Percentiles rank a stretch among this genome's conserved stretches.
Conservation (phyloP, 441 rosid species). For the Macaranga tanarius region DNA sequence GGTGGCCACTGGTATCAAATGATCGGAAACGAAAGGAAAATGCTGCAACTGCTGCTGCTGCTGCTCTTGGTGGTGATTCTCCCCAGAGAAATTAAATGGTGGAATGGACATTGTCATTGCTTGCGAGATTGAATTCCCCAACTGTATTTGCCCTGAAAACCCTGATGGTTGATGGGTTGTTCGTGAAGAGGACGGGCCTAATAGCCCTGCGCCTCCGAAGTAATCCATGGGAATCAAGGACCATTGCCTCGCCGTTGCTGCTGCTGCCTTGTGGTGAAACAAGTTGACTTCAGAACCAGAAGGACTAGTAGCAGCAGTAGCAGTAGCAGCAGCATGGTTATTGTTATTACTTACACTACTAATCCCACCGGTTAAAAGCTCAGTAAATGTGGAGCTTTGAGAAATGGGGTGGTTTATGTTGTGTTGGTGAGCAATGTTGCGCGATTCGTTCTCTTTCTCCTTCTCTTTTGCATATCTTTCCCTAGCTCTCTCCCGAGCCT, state of each 20-base stretch:
- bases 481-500: conserved; percentile 75
- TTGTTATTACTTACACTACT: conserved; percentile 31
- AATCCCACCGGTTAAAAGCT: conserved; percentile 69
- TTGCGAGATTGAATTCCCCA: conserved; percentile 43
- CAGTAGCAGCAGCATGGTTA: conserved; percentile 17
- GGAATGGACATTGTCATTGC: conserved; percentile 45
- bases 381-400: conserved; percentile 68
- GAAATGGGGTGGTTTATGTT: conserved; percentile 42
- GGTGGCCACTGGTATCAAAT: conserved; percentile 61
- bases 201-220: conserved; percentile 42
- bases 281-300: conserved; percentile 35
- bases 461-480: conserved; percentile 78
- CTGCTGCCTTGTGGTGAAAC: conserved; percentile 41
- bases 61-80: conserved; percentile 47
- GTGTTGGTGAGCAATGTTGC: conserved; percentile 25
- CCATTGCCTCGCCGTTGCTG: conserved; percentile 42
- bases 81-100: conserved; percentile 43
- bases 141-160: conserved; percentile 63
- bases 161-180: conserved; percentile 36
- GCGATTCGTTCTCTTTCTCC: conserved; percentile 57
- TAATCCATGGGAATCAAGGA: conserved; percentile 65
- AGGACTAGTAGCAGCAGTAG: conserved; percentile 24
- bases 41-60: conserved; percentile 68
- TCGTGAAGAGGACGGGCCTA: conserved; percentile 51
- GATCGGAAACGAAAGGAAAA: conserved; percentile 78